These are phyloP conservation scores for Chlamydomonas sphaeroides DNA, from an alignment of 139 green algal genomes.

Conservation along the genomic window DNA sequence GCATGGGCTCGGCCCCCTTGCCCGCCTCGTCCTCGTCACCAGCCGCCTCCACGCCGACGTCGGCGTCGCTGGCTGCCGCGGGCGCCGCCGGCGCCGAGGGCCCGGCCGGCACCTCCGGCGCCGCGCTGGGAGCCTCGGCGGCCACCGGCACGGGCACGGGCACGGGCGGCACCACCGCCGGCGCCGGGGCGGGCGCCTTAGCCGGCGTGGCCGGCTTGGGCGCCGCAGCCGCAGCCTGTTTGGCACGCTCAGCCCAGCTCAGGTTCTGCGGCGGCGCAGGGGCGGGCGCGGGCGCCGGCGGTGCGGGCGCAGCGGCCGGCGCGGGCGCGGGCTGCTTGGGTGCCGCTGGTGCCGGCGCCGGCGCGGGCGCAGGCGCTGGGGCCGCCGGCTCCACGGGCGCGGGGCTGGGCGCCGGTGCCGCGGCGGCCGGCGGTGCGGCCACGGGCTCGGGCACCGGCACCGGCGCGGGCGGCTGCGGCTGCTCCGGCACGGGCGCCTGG, in stretches of 20 bases:
- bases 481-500: neutral
- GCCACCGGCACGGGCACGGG: neutral
- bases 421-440: neutral
- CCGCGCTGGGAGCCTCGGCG: neutral
- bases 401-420: neutral
- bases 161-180: too few relatives aligned
- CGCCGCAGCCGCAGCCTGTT: neutral
- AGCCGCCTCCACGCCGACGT: neutral
- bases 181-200: neutral
- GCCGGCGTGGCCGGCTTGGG: neutral
- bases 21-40: neutral
- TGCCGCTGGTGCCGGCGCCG: too few relatives aligned
- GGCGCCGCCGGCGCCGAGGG: neutral
- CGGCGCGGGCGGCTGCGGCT: slow-evolving; percentile 2
- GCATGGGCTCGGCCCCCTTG: neutral
- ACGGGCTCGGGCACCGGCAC: neutral
- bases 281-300: neutral
- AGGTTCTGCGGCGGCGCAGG: slow-evolving; percentile 22
- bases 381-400: neutral
- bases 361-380: neutral
- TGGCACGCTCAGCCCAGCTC: slow-evolving; percentile 47
- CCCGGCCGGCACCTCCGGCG: neutral
- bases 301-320: slow-evolving; percentile 3
- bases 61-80: neutral
- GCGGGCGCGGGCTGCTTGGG: slow-evolving; percentile 11